Percentiles rank a stretch among this genome's conserved stretches.
Evolutionary conservation across 108 stramenopile genomes (phyloP).

Genomic region (Parmales sp.): DNA sequence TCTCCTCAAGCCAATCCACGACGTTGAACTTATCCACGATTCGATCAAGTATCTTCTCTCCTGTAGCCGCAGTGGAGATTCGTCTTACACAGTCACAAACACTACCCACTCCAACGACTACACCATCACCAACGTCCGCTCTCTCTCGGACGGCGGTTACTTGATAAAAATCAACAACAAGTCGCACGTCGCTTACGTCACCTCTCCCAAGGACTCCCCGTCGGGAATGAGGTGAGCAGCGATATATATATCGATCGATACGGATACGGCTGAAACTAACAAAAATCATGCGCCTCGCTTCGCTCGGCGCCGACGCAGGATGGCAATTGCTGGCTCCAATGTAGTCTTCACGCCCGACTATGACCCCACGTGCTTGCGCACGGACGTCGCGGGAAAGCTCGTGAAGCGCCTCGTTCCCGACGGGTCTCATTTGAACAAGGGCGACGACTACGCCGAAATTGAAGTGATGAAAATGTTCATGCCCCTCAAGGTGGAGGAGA

Average conservation of each 20-base stretch:
- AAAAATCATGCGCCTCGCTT: no score
- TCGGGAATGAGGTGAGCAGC: no score
- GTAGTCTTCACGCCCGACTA: constrained; percentile 92
- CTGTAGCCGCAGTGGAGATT: constrained; percentile 57
- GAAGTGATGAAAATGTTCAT: constrained; percentile 99
- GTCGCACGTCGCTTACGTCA: constrained; percentile 81
- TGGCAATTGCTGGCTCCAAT: constrained; percentile 73
- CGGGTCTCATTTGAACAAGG: constrained; percentile 77
- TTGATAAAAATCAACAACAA: constrained; percentile 80
- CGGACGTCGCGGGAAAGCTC: constrained; percentile 93
- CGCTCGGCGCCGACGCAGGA: no score
- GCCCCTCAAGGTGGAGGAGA: constrained; percentile 90
- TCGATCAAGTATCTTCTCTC: constrained; percentile 80
- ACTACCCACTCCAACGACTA: constrained; percentile 26
- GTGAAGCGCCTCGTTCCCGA: constrained; percentile 87
- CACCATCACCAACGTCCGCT: constrained; percentile 67
- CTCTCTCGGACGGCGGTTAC: constrained; percentile 90
- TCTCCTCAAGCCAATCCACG: constrained; percentile 60
- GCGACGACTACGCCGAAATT: constrained; percentile 86
- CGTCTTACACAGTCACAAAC: constrained; percentile 47
- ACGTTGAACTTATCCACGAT: constrained; percentile 83
- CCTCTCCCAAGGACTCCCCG: constrained; percentile 56
- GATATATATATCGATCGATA: no score
- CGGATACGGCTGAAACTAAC: no score
- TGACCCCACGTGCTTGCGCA: constrained; percentile 85